Evolutionary conservation across 805 yeast species (phyloP), one percentile per base, ranked within the genome.

Genomic region (Suhomyces pyralidae): DNA sequence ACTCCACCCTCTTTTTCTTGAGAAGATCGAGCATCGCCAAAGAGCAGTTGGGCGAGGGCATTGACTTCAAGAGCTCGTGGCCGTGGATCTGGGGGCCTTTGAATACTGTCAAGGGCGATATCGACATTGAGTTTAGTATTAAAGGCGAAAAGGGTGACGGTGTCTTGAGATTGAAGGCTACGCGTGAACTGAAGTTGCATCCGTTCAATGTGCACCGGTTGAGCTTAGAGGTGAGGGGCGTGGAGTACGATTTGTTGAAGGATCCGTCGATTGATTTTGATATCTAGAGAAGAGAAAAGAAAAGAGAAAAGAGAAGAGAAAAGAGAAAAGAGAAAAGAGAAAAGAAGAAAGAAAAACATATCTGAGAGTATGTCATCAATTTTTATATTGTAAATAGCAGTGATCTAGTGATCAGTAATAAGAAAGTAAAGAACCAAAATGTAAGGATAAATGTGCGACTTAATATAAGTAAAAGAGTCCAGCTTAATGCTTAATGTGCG

Each of bases 41-140:
- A 51, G 81, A 80, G 22, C 63, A 72, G 2, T 72, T 93, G 46
- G 98, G 98, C 17, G 81, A 80, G 46, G 84, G 88, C 61, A 88
- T 93, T 57, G 83, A 83, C 38, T 90, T 86, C 64, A 80, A 82
- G 26, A 83, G 85, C 25, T 71, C 87, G 34, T 81, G 85, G 74
- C 98, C 99, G 5, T 94, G 97, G 97, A 84, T 93, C 54, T 72
- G 78, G 52, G 99, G 99, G 10, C 81, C 83, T 45, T 74, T 94
- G 57, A 90, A 92, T 60, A 90, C 94, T 26, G 90, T 90, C 55
- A 79, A 83, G 55, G 97, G 97, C 24, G 75, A 80, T 17, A 87
- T 94, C 40, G 87, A 93, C 66, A 81, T 94, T 56, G 68, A 69
- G 26, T 91, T 90, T 61, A 70, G 77, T 34, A 88, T 90, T 36